These are phyloP conservation scores for Starmerella tilneyi DNA, from an alignment of 805 yeast genomes.

Conservation along the genomic window DNA sequence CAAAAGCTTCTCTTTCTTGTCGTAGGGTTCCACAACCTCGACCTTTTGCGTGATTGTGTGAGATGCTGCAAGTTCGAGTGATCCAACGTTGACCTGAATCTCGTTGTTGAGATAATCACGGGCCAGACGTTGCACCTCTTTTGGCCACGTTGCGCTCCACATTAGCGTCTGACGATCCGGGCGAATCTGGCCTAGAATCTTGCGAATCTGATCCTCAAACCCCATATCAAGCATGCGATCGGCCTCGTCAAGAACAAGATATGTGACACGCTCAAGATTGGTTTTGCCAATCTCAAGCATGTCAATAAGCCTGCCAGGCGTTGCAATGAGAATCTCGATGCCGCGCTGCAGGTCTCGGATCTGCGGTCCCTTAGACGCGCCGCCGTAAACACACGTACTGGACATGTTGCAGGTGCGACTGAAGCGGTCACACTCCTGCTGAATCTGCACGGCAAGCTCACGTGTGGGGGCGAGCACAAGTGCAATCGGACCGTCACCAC, in stretches of 20 bases:
- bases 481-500: constrained; percentile 96
- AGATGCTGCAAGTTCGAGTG: constrained; percentile 89
- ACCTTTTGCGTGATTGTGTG: constrained; percentile 90
- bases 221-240: constrained; percentile 99
- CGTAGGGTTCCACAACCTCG: constrained; percentile 83
- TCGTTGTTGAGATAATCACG: constrained; percentile 84
- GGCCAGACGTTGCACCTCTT: constrained; percentile 88
- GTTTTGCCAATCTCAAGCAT: constrained; percentile 94
- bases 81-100: constrained; percentile 94
- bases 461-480: constrained; percentile 95
- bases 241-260: constrained; percentile 96
- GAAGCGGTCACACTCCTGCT: constrained; percentile 89
- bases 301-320: constrained; percentile 98
- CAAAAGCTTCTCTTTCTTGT: constrained; percentile 82
- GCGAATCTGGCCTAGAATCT: constrained; percentile 94
- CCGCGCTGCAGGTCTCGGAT: constrained; percentile 93
- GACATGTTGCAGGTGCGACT: constrained; percentile 86
- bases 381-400: constrained; percentile 94
- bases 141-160: constrained; percentile 99
- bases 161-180: constrained; percentile 98
- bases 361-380: constrained; percentile 98
- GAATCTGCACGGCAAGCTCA: constrained; percentile 97
- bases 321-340: constrained; percentile 90
- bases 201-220: constrained; percentile 98
- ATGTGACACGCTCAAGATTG: constrained; percentile 90